Evolutionary conservation across 352 stramenopile species (phyloP).

Genomic region (Phytophthora megakarya): DNA sequence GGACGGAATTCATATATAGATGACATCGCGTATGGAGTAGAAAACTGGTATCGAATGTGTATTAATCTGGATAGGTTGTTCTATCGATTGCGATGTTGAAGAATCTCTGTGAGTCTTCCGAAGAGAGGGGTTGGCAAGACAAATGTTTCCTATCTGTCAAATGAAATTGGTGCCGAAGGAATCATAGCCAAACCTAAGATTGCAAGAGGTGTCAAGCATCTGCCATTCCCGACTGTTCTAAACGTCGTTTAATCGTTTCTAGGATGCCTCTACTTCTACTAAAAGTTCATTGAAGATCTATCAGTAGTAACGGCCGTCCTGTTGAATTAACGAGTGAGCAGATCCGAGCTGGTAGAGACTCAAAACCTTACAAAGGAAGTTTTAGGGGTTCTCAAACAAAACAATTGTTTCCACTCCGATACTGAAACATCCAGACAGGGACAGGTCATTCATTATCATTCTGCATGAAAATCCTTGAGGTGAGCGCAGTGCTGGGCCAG

Average conservation of each 20-base stretch:
- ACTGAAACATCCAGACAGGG: too few relatives aligned
- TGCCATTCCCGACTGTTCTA: too few relatives aligned
- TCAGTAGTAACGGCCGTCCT: too few relatives aligned
- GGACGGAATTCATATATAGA: neutral
- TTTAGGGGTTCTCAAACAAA: neutral
- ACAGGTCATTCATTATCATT: slow-evolving; percentile 1
- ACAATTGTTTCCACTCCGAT: neutral
- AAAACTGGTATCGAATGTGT: neutral
- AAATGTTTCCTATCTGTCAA: neutral
- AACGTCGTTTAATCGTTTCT: too few relatives aligned
- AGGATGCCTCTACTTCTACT: too few relatives aligned
- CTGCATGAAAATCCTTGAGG: neutral
- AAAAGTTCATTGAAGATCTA: too few relatives aligned
- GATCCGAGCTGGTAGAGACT: neutral
- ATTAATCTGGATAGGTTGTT: neutral
- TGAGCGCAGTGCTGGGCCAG: neutral
- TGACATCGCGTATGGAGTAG: neutral
- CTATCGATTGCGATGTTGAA: neutral
- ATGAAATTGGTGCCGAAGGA: neutral
- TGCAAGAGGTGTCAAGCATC: too few relatives aligned
- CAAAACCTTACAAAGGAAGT: neutral
- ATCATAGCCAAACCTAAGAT: neutral
- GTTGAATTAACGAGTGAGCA: too few relatives aligned
- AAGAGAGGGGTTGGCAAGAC: neutral
- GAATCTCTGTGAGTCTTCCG: neutral